Conservation (phyloP, 345 rosid species). For the Eucalyptus coolabah region DNA sequence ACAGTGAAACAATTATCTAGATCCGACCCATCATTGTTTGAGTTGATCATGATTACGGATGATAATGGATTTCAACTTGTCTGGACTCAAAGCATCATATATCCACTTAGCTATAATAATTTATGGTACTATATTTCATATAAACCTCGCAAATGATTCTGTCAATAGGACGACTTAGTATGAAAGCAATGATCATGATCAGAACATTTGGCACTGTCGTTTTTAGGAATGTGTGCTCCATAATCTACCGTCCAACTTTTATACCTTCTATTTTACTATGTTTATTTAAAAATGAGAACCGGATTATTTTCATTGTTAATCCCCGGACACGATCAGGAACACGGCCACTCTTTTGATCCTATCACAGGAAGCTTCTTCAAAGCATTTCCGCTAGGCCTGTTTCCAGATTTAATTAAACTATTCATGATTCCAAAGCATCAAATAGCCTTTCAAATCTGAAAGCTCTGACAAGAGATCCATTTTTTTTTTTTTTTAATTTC, state of each 20-base stretch:
- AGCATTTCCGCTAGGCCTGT: neutral
- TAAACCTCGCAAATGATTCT: neutral
- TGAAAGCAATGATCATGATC: neutral
- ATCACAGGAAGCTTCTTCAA: neutral
- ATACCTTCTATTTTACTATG: neutral
- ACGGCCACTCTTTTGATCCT: neutral
- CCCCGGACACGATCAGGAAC: neutral
- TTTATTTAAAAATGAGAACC: neutral
- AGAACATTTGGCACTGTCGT: neutral
- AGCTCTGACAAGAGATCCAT: neutral
- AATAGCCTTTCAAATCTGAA: neutral
- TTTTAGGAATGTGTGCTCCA: neutral
- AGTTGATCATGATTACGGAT: neutral
- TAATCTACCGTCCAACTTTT: neutral
- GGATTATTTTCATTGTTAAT: neutral
- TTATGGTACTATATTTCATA: neutral
- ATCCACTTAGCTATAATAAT: neutral
- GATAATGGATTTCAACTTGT: neutral
- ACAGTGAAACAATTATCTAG: neutral
- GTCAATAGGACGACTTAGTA: neutral
- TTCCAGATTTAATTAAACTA: neutral
- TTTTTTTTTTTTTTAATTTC: neutral
- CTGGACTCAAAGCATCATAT: neutral
- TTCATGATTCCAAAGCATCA: neutral
- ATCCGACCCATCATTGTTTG: neutral